Evolutionary conservation across 2,329 filamentous ascomycete genomes (phyloP).

Genomic region (Penicillium sp.): DNA sequence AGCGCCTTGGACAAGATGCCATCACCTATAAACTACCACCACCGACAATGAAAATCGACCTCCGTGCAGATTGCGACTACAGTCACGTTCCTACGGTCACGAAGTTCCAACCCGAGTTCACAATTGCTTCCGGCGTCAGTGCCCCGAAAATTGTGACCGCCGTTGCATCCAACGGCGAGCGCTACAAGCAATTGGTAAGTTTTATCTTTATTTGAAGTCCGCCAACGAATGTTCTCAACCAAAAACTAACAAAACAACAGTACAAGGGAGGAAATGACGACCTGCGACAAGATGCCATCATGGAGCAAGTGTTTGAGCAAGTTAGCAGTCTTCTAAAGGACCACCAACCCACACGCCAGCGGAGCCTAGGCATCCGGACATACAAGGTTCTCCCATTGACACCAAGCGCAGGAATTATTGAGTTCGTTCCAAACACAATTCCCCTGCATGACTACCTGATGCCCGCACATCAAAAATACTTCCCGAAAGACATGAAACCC

Average conservation of each 20-base stretch:
- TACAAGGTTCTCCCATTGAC: conserved; percentile 96
- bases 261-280: conserved; percentile 96
- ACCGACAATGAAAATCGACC: conserved; percentile 79
- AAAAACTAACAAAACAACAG: conserved; percentile 36
- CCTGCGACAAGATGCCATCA: conserved; percentile 92
- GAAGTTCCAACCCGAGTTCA: conserved; percentile 71
- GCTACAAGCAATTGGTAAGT: conserved; percentile 78
- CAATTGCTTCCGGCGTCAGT: conserved; percentile 85
- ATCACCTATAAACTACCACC: conserved; percentile 73
- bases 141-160: conserved; percentile 91
- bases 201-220: background rate
- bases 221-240: background rate
- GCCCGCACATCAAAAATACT: conserved; percentile 83
- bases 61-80: conserved; percentile 74
- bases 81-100: conserved; percentile 70
- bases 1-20: conserved; percentile 63
- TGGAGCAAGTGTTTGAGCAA: conserved; percentile 98
- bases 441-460: conserved; percentile 89
- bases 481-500: conserved; percentile 78
- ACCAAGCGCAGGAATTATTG: conserved; percentile 82
- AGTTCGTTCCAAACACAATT: conserved; percentile 92
- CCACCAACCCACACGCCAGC: conserved; percentile 81
- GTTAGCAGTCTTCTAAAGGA: conserved; percentile 86
- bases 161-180: conserved; percentile 71
- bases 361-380: conserved; percentile 85